A percentile compares a stretch with the other conserved stretches of the same genome.
phyloP scores from a whole-genome alignment of 2,329 filamentous ascomycete species.

The Elsinoe fawcettii region DNA sequence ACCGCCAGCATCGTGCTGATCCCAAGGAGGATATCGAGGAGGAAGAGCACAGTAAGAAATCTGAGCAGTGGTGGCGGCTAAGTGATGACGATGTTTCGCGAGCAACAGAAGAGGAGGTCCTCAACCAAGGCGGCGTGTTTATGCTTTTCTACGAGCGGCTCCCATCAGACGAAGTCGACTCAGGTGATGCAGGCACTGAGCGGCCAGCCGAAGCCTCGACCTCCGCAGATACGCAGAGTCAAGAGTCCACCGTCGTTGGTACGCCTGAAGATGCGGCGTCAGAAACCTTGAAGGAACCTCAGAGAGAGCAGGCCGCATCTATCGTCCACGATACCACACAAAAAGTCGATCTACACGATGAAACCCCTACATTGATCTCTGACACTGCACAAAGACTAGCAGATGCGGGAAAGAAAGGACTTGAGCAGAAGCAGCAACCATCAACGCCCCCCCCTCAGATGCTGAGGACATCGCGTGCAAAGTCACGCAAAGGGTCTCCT shows the following conservation, averaged over 20 bases:
- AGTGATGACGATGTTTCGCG: slow-evolving; percentile 79
- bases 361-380: neutral
- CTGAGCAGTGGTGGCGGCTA: slow-evolving; percentile 73
- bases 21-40: slow-evolving; percentile 10
- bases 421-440: neutral
- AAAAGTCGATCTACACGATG: neutral
- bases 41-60: slow-evolving; percentile 24
- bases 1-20: slow-evolving; percentile 57
- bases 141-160: slow-evolving; percentile 90
- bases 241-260: no score
- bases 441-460: neutral
- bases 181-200: neutral
- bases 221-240: neutral
- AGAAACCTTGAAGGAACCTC: no score
- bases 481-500: neutral
- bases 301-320: no score
- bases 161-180: neutral
- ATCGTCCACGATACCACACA: no score
- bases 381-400: neutral
- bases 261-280: no score
- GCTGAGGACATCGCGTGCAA: slow-evolving; percentile 10
- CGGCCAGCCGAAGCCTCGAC: neutral
- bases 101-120: slow-evolving; percentile 64
- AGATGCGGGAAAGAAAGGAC: neutral
- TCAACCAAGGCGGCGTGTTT: slow-evolving; percentile 75